Base-by-base conservation (phyloP, 176 grass and related monocot genomes). In the Alloteropsis semialata region DNA sequence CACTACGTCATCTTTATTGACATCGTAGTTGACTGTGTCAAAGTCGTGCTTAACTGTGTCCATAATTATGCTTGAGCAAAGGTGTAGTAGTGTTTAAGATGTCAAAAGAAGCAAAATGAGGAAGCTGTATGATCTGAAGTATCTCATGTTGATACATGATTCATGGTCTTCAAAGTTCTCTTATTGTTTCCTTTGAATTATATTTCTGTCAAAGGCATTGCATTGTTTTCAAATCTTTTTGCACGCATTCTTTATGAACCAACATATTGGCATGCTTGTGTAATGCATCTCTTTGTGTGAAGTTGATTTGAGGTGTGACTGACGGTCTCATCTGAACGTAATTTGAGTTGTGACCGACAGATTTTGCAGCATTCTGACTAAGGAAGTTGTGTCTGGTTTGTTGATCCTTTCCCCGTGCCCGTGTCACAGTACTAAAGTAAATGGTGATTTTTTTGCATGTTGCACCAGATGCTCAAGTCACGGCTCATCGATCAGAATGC, bases 81-180 rank as follows among this genome's bases (percentile, higher is more conserved):
- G 32, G 15, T 34, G 27, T 58, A 10, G 10, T 48, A 15, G 6
- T 45, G 5, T 43, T 48, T 66, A 21, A 48, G 43, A 9, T 30
- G 15, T 17, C 48, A 16, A 48, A 16, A 48, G 49, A 82, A 19
- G 6, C 49, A 89, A 88, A 85, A 92, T 84, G 79, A 89, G 82
- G 85, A 82, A 83, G 12, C 54, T 2, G 53, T 56, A 46, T 57
- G 49, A 80, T 89, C 83, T 79, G 74, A 86, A 86, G 46, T 76
- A 88, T 88, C 41, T 9, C 28, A 59, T 88, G 90, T 62, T 82
- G 77, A 89, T 78, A 69, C 62, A 67, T 24, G 13, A 74, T 62
- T 48, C 27, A 86, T 78, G 74, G 83, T 79, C 86, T 89, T 83
- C 87, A 89, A 92, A 89, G 90, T 92, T 92, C 83, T 89, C 83